Evolutionary conservation across 345 rosid genomes (phyloP).

Genomic region (Garcia nutans): DNA sequence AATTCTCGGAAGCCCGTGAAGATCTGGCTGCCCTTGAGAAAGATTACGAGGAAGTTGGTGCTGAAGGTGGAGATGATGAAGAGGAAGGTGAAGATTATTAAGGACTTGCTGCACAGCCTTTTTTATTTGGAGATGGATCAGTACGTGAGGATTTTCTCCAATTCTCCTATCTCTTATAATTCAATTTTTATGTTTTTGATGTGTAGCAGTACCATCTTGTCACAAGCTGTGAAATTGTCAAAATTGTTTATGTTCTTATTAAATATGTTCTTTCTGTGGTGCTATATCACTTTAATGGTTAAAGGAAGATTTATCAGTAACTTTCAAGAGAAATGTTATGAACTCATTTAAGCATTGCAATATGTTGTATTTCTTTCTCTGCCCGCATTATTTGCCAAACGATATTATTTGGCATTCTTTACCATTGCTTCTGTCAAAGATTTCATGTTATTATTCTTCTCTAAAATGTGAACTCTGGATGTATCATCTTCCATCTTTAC

Average conservation of each 20-base stretch:
- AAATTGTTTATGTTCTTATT: constrained; percentile 6
- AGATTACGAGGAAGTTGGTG: constrained; percentile 38
- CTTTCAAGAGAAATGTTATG: neutral
- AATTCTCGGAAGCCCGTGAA: constrained; percentile 40
- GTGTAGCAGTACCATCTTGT: neutral
- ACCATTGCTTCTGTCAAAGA: neutral
- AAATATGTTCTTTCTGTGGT: constrained; percentile 7
- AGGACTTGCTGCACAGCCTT: neutral
- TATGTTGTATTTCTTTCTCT: neutral
- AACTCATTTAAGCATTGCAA: too few species aligned
- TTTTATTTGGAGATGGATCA: neutral
- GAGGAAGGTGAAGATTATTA: constrained; percentile 31
- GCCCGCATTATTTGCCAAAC: neutral
- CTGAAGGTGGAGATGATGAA: constrained; percentile 33
- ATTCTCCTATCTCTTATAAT: neutral
- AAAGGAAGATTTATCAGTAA: neutral
- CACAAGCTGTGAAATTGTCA: neutral
- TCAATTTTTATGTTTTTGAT: constrained; percentile 5
- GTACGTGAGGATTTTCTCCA: neutral
- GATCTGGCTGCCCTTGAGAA: constrained; percentile 39
- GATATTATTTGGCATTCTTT: neutral
- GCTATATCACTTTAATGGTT: neutral
- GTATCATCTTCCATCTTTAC: neutral
- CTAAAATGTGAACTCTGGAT: neutral
- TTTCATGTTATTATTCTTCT: neutral